phyloP scores from a whole-genome alignment of 768 basidiomycete species.

The Termitomyces sp. region DNA sequence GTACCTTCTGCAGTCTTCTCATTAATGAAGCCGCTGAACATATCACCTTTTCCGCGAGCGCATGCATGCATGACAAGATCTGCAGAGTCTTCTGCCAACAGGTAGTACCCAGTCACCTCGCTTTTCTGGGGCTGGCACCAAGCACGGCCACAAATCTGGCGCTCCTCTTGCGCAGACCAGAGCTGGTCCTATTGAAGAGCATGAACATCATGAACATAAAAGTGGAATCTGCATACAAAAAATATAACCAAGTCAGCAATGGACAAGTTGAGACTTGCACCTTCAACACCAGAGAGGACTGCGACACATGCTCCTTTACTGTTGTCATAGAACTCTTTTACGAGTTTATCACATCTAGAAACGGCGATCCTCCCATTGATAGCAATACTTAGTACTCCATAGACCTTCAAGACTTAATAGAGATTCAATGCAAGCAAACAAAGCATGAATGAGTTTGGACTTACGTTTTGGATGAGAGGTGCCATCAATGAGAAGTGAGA shows the following conservation, averaged over 20 bases:
- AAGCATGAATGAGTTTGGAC: neutral
- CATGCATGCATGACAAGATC: neutral
- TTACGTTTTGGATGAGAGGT: conserved; percentile 14
- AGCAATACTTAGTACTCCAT: neutral
- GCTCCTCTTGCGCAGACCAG: conserved; percentile 14
- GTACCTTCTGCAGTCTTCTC: neutral
- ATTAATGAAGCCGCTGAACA: neutral
- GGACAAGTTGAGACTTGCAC: conserved; percentile 18
- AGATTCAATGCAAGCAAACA: neutral
- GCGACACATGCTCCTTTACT: conserved; percentile 6
- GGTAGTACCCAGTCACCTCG: neutral
- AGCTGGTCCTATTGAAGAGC: conserved; percentile 9
- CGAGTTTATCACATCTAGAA: conserved; percentile 4
- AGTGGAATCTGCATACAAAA: conserved; percentile 13
- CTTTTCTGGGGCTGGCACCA: conserved; percentile 11
- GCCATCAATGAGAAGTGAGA: conserved; percentile 14
- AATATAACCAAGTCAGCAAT: conserved; percentile 16
- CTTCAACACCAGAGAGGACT: conserved; percentile 18
- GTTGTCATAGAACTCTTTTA: conserved; percentile 10
- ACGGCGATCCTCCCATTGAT: conserved; percentile 13
- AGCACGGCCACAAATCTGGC: conserved; percentile 9
- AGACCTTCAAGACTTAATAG: conserved; percentile 3
- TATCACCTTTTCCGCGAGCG: neutral
- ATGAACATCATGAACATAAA: neutral
- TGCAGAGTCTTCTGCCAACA: neutral